Evolutionary conservation across 441 rosid genomes (phyloP).

Genomic region (Bocquillonia castaneifolia): DNA sequence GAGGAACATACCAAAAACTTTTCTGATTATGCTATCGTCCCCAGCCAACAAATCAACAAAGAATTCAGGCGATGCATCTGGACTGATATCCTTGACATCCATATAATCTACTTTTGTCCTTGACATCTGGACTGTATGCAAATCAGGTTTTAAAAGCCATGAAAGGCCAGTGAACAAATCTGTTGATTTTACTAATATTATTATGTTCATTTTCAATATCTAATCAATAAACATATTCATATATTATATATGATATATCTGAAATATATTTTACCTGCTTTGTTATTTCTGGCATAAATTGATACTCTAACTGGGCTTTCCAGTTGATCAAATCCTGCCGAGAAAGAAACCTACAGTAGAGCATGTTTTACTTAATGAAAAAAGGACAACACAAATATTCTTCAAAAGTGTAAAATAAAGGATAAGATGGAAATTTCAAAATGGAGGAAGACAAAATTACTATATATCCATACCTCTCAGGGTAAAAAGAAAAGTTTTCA

Average conservation of each 20-base stretch:
- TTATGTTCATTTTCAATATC: background rate
- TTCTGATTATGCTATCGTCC: conserved; percentile 68
- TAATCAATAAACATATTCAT: conserved; percentile 7
- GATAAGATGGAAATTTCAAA: background rate
- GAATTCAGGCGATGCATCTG: conserved; percentile 57
- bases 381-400: background rate
- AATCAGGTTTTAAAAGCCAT: conserved; percentile 65
- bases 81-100: conserved; percentile 65
- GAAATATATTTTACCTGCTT: conserved; percentile 57
- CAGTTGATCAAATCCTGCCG: conserved; percentile 69
- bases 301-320: conserved; percentile 81
- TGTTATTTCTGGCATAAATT: conserved; percentile 35
- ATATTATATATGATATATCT: conserved; percentile 16
- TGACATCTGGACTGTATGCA: conserved; percentile 95
- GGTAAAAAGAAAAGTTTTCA: conserved; percentile 36
- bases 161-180: conserved; percentile 31
- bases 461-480: conserved; percentile 52
- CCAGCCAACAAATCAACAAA: conserved; percentile 64
- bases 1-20: conserved; percentile 66
- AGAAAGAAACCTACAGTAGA: conserved; percentile 58
- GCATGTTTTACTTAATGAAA: conserved; percentile 8
- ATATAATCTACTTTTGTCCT: conserved; percentile 68
- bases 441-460: background rate
- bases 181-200: background rate
- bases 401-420: conserved; percentile 9